These are phyloP conservation scores for Glonium stellatum DNA, from an alignment of 495 filamentous ascomycete species.

Conservation along the genomic window DNA sequence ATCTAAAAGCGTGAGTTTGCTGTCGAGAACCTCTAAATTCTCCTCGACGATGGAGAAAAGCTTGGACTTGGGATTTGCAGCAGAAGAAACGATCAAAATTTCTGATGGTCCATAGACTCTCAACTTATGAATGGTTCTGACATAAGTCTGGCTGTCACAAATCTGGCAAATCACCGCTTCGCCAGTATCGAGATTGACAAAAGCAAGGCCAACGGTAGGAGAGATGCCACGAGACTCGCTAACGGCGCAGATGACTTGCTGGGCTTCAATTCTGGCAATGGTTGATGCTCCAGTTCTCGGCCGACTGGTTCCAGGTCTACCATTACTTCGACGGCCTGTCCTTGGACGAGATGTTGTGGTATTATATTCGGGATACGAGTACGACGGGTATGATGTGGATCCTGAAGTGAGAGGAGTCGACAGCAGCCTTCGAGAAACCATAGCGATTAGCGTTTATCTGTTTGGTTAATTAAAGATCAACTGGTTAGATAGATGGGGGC, in stretches of 20 bases:
- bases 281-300: constrained; percentile 62
- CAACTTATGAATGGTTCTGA: constrained; percentile 75
- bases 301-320: constrained; percentile 45
- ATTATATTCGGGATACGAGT: constrained; percentile 28
- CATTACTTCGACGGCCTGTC: constrained; percentile 42
- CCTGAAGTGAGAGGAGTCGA: constrained; percentile 35
- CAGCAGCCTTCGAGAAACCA: constrained; percentile 24
- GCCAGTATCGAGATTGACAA: constrained; percentile 75
- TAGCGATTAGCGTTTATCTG: constrained; percentile 9
- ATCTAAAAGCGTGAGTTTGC: constrained; percentile 57
- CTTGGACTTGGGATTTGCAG: constrained; percentile 63
- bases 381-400: constrained; percentile 34
- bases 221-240: constrained; percentile 81
- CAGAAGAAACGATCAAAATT: constrained; percentile 63
- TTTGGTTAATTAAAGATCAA: not conserved
- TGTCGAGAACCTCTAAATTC: constrained; percentile 50
- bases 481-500: too few species aligned
- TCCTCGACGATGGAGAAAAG: constrained; percentile 68
- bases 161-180: constrained; percentile 85
- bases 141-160: constrained; percentile 81
- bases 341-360: constrained; percentile 38
- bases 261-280: constrained; percentile 49
- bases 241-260: constrained; percentile 82
- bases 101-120: constrained; percentile 68
- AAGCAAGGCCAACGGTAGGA: constrained; percentile 81